These are phyloP conservation scores for Phytopythium ostracodes DNA, from an alignment of 352 stramenopile genomes.

Conservation along the genomic window DNA sequence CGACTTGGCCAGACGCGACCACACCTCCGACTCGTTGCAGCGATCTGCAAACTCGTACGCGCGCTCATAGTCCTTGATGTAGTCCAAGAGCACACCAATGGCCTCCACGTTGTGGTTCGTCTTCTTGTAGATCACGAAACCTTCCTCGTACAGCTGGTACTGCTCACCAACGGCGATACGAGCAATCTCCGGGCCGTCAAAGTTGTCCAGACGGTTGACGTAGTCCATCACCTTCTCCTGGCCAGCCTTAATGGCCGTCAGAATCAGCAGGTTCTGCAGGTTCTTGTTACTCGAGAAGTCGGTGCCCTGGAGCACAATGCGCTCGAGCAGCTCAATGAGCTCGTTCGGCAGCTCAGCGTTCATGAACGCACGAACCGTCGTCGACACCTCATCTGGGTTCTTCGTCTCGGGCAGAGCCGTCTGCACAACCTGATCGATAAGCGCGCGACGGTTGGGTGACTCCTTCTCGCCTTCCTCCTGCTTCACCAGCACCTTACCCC, in stretches of 20 bases:
- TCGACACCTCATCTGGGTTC: slow-evolving; percentile 99
- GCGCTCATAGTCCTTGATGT: slow-evolving; percentile 98
- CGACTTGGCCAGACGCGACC: slow-evolving; percentile 98
- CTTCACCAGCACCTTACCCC: slow-evolving; percentile 95
- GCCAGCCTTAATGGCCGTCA: slow-evolving; percentile 99
- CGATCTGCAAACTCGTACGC: slow-evolving; percentile 99
- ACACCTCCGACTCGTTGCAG: slow-evolving; percentile 98
- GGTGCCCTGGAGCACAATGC: slow-evolving; percentile 99
- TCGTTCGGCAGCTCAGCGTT: slow-evolving; percentile 98
- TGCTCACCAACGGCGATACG: slow-evolving; percentile 97
- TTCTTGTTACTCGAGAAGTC: slow-evolving; percentile 99
- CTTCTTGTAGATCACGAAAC: slow-evolving; percentile 99
- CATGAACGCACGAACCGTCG: slow-evolving; percentile 99
- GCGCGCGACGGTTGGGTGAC: slow-evolving; percentile 88
- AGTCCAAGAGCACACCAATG: slow-evolving; percentile 91
- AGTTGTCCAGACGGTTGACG: slow-evolving; percentile 99
- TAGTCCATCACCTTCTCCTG: slow-evolving; percentile 99
- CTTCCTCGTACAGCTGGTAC: slow-evolving; percentile 99
- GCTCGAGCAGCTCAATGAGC: slow-evolving; percentile 98
- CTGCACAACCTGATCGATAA: slow-evolving; percentile 99
- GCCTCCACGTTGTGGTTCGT: slow-evolving; percentile 96
- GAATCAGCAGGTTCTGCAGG: slow-evolving; percentile 99
- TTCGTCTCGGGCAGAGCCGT: slow-evolving; percentile 98
- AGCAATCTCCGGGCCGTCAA: slow-evolving; percentile 99
- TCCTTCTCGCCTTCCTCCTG: slow-evolving; percentile 91